Conservation (phyloP, 1,139 yeast species). For the Chernovozyma aurita region DNA sequence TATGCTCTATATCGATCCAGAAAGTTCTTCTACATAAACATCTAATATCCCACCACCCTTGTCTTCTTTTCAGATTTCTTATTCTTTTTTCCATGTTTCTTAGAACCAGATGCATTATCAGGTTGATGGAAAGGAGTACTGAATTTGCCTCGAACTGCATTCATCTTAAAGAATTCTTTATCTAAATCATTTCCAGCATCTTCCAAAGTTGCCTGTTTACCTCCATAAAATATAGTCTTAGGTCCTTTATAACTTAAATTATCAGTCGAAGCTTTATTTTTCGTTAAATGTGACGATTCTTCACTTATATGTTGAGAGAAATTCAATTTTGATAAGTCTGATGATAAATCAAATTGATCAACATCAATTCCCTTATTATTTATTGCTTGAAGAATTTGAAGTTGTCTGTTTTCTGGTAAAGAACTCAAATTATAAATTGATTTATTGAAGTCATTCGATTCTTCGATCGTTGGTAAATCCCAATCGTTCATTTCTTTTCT, state of each 20-base stretch:
- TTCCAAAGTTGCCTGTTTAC: conserved; percentile 74
- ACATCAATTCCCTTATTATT: conserved; percentile 46
- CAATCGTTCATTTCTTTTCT: conserved; percentile 34
- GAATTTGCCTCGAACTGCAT: conserved; percentile 57
- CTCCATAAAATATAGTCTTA: conserved; percentile 60
- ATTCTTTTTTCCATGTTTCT: conserved; percentile 78
- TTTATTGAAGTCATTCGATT: conserved; percentile 60
- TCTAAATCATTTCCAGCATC: conserved; percentile 80
- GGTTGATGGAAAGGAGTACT: conserved; percentile 70
- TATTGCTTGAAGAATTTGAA: conserved; percentile 64
- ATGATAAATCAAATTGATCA: conserved; percentile 58
- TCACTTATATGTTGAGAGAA: conserved; percentile 71
- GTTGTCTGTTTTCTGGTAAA: conserved; percentile 68
- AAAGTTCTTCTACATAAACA: too few species aligned
- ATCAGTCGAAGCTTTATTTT: conserved; percentile 25
- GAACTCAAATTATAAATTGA: conserved; percentile 63
- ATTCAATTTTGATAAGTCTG: conserved; percentile 66
- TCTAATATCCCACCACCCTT: conserved; percentile 41
- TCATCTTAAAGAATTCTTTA: conserved; percentile 74
- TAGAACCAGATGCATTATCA: conserved; percentile 31
- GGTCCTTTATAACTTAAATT: conserved; percentile 25
- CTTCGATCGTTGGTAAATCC: conserved; percentile 39
- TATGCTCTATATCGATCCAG: too few species aligned
- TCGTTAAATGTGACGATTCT: conserved; percentile 19
- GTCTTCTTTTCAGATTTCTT: conserved; percentile 56